Evolutionary conservation across 768 basidiomycete species (phyloP), one percentile per base, ranked within the genome.

Genomic region (Termitomyces sp.): DNA sequence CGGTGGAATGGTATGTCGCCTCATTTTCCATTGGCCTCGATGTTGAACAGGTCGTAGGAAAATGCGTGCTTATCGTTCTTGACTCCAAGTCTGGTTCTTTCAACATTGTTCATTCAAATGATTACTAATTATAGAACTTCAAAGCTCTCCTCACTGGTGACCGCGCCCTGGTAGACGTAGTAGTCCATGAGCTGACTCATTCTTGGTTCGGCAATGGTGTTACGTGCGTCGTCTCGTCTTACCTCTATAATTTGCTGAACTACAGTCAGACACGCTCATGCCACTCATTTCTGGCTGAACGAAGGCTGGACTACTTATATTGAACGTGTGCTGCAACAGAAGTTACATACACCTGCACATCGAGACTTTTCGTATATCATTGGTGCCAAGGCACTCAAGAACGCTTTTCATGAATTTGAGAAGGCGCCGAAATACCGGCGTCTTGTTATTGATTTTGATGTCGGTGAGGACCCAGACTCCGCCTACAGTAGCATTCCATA

Each of bases 301-400:
- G 90, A 94, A 75, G 89, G 93, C 28, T 95, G 91, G 88, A 97
- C 95, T 33, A 94, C 91, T 0, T 98, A 94, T 67, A 86, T 91
- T 32, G 95, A 98, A 68, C 85, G 94, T 16, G 72, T 96, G 8
- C 75, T 96, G 46, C 84, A 84, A 49, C 79, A 86, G 61, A 73
- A 78, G 46, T 75, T 94, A 3, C 84, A 92, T 67, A 82, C 88
- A 0, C 84, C 89, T 18, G 85, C 85, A 2, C 83, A 87, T 51
- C 85, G 94, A 44, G 92, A 85, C 18, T 90, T 98, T 66, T 83
- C 85, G 8, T 96, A 80, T 70, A 74, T 92, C 59, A 87, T 90
- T 57, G 94, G 93, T 3, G 75, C 78, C 20, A 90, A 89, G 59
- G 78, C 75, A 0, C 77, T 98, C 18, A 72, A 78, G n/a, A 88